Evolutionary conservation across 1,284 basidiomycete species (phyloP).

Genomic region (Sphaerobolus stellatus): DNA sequence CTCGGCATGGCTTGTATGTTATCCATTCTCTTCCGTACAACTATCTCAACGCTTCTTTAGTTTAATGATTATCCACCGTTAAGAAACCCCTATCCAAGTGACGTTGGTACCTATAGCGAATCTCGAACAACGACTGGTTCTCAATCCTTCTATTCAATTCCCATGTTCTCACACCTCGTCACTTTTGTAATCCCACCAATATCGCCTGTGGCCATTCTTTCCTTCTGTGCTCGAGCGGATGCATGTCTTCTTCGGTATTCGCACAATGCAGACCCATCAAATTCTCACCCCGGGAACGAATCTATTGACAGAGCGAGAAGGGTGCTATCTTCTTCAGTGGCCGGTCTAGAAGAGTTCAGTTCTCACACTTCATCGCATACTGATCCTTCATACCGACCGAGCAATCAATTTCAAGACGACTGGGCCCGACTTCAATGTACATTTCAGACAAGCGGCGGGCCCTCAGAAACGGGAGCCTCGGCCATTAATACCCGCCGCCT

Average conservation of each 20-base stretch:
- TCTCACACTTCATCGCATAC: background rate
- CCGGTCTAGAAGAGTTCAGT: background rate
- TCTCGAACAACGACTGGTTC: background rate
- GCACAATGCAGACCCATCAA: background rate
- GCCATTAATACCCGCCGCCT: background rate
- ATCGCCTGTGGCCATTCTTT: slow-evolving; percentile 1
- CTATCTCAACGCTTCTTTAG: background rate
- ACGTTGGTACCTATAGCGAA: no score
- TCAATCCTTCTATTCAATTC: background rate
- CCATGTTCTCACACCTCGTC: background rate
- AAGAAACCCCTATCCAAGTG: background rate
- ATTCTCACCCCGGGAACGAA: background rate
- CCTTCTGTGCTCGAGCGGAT: slow-evolving; percentile 6
- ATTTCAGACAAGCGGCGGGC: background rate
- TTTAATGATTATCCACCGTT: slow-evolving; percentile 1
- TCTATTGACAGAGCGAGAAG: background rate
- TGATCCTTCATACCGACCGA: background rate
- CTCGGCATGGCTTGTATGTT: slow-evolving; percentile 2
- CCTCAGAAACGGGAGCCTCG: background rate
- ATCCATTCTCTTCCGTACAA: background rate
- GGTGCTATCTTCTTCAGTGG: background rate
- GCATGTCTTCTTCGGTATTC: background rate
- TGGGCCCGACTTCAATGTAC: background rate
- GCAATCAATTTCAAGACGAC: slow-evolving; percentile 2
- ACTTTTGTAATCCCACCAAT: background rate